These are phyloP conservation scores for Scedosporium apiospermum DNA, from an alignment of 2,329 filamentous ascomycete species.

Conservation along the genomic window DNA sequence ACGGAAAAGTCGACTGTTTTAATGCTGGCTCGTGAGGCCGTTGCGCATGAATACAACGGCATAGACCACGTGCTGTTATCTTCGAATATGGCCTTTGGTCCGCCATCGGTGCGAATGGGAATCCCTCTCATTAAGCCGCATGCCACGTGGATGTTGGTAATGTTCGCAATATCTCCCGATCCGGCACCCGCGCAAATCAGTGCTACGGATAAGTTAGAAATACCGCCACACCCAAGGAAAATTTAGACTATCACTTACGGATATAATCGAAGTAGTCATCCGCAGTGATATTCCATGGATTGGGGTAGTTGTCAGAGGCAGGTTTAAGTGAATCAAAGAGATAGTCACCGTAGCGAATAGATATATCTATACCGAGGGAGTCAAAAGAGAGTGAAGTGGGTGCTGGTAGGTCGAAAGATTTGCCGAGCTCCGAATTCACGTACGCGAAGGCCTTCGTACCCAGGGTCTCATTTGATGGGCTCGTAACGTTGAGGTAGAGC, in stretches of 20 bases:
- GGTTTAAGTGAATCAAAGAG: background rate
- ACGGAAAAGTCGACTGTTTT: constrained; percentile 31
- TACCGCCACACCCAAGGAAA: too few species aligned
- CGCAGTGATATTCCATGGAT: background rate
- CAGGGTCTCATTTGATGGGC: constrained; percentile 5
- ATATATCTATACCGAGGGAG: background rate
- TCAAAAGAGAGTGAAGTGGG: background rate
- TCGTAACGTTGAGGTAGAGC: constrained; percentile 27
- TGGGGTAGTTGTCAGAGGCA: background rate
- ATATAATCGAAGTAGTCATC: constrained; percentile 25
- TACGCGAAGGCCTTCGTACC: constrained; percentile 19
- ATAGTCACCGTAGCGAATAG: background rate
- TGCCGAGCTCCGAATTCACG: constrained; percentile 23
- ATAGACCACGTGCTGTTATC: constrained; percentile 29
- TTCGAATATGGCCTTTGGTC: constrained; percentile 24
- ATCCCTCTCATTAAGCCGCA: constrained; percentile 31
- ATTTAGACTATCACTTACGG: too few species aligned
- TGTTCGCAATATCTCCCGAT: too few species aligned
- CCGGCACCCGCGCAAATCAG: constrained; percentile 22
- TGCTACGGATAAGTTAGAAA: too few species aligned
- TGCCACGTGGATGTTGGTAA: constrained; percentile 10
- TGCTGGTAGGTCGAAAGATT: constrained; percentile 19
- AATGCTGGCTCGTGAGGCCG: constrained; percentile 28
- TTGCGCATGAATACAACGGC: constrained; percentile 33
- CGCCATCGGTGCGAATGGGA: constrained; percentile 23